Evolutionary conservation across 768 basidiomycete species (phyloP), one percentile per base, ranked within the genome.

Genomic region (Amanita rimosa): DNA sequence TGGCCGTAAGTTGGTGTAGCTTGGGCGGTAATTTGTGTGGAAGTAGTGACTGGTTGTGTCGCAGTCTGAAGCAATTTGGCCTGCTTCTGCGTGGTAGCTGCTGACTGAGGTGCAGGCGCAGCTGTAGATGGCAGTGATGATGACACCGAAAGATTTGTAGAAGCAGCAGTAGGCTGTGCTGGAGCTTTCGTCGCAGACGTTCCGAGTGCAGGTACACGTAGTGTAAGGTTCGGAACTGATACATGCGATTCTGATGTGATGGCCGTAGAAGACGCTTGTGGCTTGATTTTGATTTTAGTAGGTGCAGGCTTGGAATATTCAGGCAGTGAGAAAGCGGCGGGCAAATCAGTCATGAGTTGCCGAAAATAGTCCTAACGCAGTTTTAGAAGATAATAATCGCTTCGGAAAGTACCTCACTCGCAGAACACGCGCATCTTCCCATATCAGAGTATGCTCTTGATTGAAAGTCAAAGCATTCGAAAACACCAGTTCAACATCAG

Each of bases 381-480:
- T 26, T 55, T 34, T 42, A 22, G 49, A 52, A 9, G 40, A 34
- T 40, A 57, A 52, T 44, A 17, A 26, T 39, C 19, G 4, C 44
- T 35, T 11, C 47, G 34, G 50, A 34, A 48, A 36, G 41, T 4
- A 43, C 66, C 73, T 31, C 61, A 87, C 88, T 57, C 79, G 71
- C 21, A 92, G 73, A 3, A 68, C 62, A 16, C 72, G 60, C 16
- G 89, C 87, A 56, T 89, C 86, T 55, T 86, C 79, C 82, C 85
- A 91, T 24, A 92, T 86, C 48, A 65, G 74, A 22, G 84, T 88
- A 58, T 85, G 80, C 24, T 95, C 92, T 58, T 78, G 81, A 56
- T 97, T 97, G 67, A 93, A 97, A 50, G 75, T 65, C 61, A 89
- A 71, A 8, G 92, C 94, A 60, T 97, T 97, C 6, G 79, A 76